Percentiles rank a stretch among this genome's conserved stretches.
Evolutionary conservation across 148 eudicot species (phyloP).

Genomic region (Camellia granthamiana): DNA sequence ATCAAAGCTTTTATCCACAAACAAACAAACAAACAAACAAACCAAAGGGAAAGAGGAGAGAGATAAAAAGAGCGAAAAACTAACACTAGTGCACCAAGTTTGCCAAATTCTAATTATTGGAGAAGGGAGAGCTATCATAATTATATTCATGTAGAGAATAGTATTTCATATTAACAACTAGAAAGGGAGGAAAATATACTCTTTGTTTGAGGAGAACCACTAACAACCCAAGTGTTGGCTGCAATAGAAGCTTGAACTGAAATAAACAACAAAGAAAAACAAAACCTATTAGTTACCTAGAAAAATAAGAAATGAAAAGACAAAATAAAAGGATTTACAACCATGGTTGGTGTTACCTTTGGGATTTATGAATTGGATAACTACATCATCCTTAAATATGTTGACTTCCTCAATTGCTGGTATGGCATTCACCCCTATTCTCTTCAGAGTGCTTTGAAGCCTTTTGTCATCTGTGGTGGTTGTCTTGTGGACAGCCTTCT

Average conservation of each 20-base stretch:
- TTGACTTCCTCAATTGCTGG: conserved; percentile 94
- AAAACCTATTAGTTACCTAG: not conserved
- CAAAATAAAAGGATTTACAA: not conserved
- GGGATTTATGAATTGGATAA: conserved; percentile 77
- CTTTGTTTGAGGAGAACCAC: conserved; percentile 89
- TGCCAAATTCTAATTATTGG: not conserved
- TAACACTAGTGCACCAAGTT: too few species aligned
- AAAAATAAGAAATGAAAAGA: not conserved
- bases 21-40: too few species aligned
- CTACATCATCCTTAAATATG: conserved; percentile 82
- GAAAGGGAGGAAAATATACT: conserved; percentile 37
- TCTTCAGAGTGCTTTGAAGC: conserved; percentile 83
- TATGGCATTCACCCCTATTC: conserved; percentile 82
- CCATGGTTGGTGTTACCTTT: conserved; percentile 43
- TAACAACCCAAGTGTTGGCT: conserved; percentile 96
- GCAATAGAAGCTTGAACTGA: conserved; percentile 91
- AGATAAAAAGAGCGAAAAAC: too few species aligned
- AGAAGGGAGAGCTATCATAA: not conserved
- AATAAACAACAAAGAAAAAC: conserved; percentile 14
- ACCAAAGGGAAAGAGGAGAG: too few species aligned
- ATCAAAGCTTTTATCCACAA: too few species aligned
- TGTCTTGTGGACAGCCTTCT: conserved; percentile 94
- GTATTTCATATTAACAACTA: not conserved
- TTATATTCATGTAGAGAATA: not conserved
- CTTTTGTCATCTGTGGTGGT: conserved; percentile 89